Evolutionary conservation across 306 rosid genomes (phyloP), one percentile per base, ranked within the genome.

Genomic region (Rosa multiflora): DNA sequence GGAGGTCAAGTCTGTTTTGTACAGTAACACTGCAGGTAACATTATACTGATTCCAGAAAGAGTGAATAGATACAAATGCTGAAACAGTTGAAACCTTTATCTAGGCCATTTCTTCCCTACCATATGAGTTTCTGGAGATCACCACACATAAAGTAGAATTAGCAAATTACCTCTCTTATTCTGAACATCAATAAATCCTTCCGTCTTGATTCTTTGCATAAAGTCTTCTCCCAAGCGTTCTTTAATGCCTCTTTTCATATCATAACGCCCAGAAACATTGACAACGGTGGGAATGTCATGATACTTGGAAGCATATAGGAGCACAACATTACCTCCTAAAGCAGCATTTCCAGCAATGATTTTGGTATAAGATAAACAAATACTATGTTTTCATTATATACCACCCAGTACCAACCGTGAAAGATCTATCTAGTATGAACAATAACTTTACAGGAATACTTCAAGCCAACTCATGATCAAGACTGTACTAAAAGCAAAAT

Each of bases 231-330:
- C 97, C 59, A 91, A 67, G 46, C 75, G 84, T 68, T 82, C 87
- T 76, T 78, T 82, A 14, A 90, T 64, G 83, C 94, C 96, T 52
- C 15, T 74, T 73, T 81, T 84, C 77, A 90, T 63, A 82, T 90
- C 90, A 83, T 89, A 89, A 78, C 96, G 98, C 51, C 96, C 96
- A 35, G 94, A 94, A 78, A 88, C 79, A 85, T 87, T 94, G 85
- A 87, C 88, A 85, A 94, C 91, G 2, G 84, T 79, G 40, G 47
- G 70, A 59, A 91, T 56, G 74, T 88, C 94, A 70, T 81, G 88
- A 81, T 89, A 87, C 53, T 81, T 90, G 17, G 94, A 90, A 73
- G 94, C 90, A 84, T 90, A 94, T 40, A 91, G 90, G 55, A 94
- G 93, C 70, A 90, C 97, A 70, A 72, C 96, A 52, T 81, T 44